Evolutionary conservation across 2,329 filamentous ascomycete genomes (phyloP).

Genomic region (Colletotrichum higginsianum): DNA sequence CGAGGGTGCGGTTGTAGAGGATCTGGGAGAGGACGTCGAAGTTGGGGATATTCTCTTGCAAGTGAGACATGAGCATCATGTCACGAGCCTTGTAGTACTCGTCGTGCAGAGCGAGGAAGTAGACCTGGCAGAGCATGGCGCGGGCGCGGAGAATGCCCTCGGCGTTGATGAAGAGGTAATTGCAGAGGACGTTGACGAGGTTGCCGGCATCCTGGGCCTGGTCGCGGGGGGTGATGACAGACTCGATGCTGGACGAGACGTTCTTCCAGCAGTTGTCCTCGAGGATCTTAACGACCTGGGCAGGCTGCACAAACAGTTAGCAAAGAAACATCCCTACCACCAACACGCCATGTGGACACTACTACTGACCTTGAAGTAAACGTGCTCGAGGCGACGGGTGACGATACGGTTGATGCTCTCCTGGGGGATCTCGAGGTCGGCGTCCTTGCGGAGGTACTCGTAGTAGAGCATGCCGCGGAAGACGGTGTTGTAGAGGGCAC

Average conservation of each 20-base stretch:
- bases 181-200: slow-evolving; percentile 90
- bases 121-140: slow-evolving; percentile 98
- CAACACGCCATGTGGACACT: slow-evolving; percentile 41
- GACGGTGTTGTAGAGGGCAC: slow-evolving; percentile 90
- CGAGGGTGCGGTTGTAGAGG: slow-evolving; percentile 97
- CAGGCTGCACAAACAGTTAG: slow-evolving; percentile 69
- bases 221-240: slow-evolving; percentile 82
- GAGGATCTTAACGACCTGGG: slow-evolving; percentile 91
- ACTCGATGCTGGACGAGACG: slow-evolving; percentile 79
- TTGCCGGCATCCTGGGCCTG: slow-evolving; percentile 77
- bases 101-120: slow-evolving; percentile 97
- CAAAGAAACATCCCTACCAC: neutral
- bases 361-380: slow-evolving; percentile 90
- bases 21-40: slow-evolving; percentile 99
- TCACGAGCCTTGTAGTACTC: slow-evolving; percentile 98
- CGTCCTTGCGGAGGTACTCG: slow-evolving; percentile 81
- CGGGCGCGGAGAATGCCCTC: slow-evolving; percentile 96
- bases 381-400: slow-evolving; percentile 94
- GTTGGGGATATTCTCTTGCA: slow-evolving; percentile 96
- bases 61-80: slow-evolving; percentile 99
- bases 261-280: slow-evolving; percentile 95
- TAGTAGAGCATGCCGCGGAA: slow-evolving; percentile 91
- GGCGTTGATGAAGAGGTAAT: slow-evolving; percentile 93
- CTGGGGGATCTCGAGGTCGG: slow-evolving; percentile 81
- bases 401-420: slow-evolving; percentile 93